Percentiles rank a stretch among this genome's conserved stretches.
These are phyloP conservation scores for Rhizopus delemar DNA, from an alignment of 371 early-diverging fungal genomes.

Conservation along the genomic window DNA sequence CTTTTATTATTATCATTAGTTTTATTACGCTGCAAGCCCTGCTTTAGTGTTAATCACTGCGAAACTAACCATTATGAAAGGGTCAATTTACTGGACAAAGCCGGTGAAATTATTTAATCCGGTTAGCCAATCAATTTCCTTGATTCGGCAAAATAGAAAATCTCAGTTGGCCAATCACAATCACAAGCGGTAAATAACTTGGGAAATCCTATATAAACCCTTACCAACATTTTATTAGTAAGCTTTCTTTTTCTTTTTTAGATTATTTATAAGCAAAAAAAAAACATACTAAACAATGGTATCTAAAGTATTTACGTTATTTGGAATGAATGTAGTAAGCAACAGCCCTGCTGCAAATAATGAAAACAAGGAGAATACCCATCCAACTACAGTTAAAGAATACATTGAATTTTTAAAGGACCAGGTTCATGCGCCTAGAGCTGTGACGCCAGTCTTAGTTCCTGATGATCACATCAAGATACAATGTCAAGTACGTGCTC, in stretches of 20 bases:
- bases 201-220: too few species aligned
- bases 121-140: too few species aligned
- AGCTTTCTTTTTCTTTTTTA: slow-evolving; percentile 2
- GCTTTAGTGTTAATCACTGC: too few species aligned
- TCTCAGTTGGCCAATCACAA: too few species aligned
- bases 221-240: too few species aligned
- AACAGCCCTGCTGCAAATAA: slow-evolving; percentile 20
- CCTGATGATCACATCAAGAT: slow-evolving; percentile 37
- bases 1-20: too few species aligned
- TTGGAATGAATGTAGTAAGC: slow-evolving; percentile 54
- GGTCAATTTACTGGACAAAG: too few species aligned
- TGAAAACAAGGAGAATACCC: slow-evolving; percentile 8
- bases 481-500: slow-evolving; percentile 79
- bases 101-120: too few species aligned
- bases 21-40: too few species aligned
- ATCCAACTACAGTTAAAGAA: slow-evolving; percentile 45
- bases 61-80: too few species aligned
- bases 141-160: too few species aligned
- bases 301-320: slow-evolving; percentile 47
- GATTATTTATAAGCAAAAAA: slow-evolving; percentile 6
- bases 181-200: too few species aligned
- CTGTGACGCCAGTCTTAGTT: slow-evolving; percentile 41
- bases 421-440: slow-evolving; percentile 47
- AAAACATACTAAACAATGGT: slow-evolving; percentile 4
- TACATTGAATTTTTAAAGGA: slow-evolving; percentile 50